Base-by-base conservation (phyloP, 140 eudicot species). In the Flaveria floridana region DNA sequence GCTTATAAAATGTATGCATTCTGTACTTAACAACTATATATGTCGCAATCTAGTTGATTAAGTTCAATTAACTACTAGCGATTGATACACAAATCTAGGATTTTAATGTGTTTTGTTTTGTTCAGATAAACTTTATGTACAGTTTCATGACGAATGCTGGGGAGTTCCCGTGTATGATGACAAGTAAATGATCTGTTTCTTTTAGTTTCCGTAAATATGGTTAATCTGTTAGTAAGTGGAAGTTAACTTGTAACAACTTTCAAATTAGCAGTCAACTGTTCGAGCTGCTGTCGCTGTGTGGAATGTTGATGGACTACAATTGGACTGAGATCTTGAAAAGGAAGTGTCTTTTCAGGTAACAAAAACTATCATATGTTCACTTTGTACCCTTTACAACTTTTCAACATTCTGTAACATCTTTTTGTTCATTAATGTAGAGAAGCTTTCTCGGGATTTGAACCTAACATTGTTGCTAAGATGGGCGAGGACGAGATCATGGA, bases 81-180 rank as follows among this genome's bases (percentile, higher is more conserved):
- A 19, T 39, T 52, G 20, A 11, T 9, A 20, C 15, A 48, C 57
- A 61, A 10, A 51, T 39, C 13, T 28, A 16, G 47, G 59, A 61
- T 59, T 42, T 57, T 48, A 26, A 48, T 13, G 6, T 16, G 15
- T 52, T 51, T 67, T 3, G 6, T 78, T 75, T 42, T 67, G 42
- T 67, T 53, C 96, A 95, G 99, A 95, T 84, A 91, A 85, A 67
- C 86, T 78, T 21, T 95, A 95, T 57, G 97, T 95, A 71, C 88
- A 89, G 68, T 95, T 95, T 64, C 99, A 95, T 51, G 99, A 95
- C 63, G 99, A 95, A 66, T 92, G 97, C 83, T 95, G 99, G 99
- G 99, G 99, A 81, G 96, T 91, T 82, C 99, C 97, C 2, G 95
- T 89, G 53, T 95, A 91, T 83, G 99, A 95, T 62, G 99, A 95